These are phyloP conservation scores for Fusarium sp. DNA, from an alignment of 2,329 filamentous ascomycete species.

Conservation along the genomic window DNA sequence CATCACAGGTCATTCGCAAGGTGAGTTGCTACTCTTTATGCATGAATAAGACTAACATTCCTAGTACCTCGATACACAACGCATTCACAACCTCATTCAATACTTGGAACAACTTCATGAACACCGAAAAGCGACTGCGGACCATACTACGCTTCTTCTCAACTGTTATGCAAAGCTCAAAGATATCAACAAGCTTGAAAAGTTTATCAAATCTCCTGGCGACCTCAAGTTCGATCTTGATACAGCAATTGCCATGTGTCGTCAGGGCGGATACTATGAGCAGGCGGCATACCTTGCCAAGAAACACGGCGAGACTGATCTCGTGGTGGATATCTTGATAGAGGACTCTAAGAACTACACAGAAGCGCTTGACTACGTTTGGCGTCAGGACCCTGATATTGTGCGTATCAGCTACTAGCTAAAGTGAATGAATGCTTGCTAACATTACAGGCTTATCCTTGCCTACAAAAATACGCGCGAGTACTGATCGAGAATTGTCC, in stretches of 20 bases:
- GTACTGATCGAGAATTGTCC: constrained; percentile 91
- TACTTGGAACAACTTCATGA: constrained; percentile 97
- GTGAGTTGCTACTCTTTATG: constrained; percentile 55
- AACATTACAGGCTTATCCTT: constrained; percentile 78
- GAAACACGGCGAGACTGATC: constrained; percentile 91
- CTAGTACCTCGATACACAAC: constrained; percentile 93
- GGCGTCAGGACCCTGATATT: constrained; percentile 82
- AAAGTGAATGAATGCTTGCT: constrained; percentile 40
- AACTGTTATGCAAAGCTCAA: constrained; percentile 99
- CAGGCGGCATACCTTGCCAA: constrained; percentile 96
- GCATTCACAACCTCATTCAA: constrained; percentile 96
- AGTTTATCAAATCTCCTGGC: constrained; percentile 94
- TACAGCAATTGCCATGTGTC: constrained; percentile 96
- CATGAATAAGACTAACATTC: constrained; percentile 45
- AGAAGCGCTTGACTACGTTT: constrained; percentile 92
- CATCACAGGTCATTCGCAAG: constrained; percentile 95
- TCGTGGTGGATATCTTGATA: constrained; percentile 95
- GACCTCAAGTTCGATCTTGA: constrained; percentile 97
- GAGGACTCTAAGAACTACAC: constrained; percentile 93
- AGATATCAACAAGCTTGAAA: constrained; percentile 94
- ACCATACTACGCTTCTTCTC: constrained; percentile 92
- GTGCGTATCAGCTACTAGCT: constrained; percentile 62
- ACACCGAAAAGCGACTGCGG: constrained; percentile 90
- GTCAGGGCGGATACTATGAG: constrained; percentile 96
- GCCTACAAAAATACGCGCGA: constrained; percentile 94